phyloP scores from a whole-genome alignment of 2,329 filamentous ascomycete genomes.

The Sporothrix curviconia region DNA sequence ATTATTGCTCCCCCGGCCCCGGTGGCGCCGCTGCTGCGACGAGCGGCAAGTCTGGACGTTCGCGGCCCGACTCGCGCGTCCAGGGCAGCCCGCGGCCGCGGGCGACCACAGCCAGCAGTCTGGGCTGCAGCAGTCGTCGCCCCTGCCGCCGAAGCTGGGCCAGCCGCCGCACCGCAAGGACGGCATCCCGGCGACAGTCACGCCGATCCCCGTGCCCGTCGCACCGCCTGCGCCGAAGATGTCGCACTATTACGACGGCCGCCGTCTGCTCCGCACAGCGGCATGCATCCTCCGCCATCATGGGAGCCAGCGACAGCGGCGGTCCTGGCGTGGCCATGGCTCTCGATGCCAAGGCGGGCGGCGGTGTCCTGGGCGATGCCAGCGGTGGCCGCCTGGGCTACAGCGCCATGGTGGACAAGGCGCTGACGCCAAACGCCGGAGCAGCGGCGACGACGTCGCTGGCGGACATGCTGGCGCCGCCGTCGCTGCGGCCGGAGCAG shows the following conservation, averaged over 20 bases:
- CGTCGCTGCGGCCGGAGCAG: slow-evolving; percentile 47
- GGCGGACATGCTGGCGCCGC: slow-evolving; percentile 50
- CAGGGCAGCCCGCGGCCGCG: slow-evolving; percentile 20
- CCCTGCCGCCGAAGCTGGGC: slow-evolving; percentile 2
- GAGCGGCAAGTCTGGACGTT: slow-evolving; percentile 41
- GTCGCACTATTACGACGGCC: slow-evolving; percentile 8
- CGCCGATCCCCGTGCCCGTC: slow-evolving; percentile 15
- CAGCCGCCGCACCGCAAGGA: slow-evolving; percentile 8
- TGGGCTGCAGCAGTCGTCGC: not conserved
- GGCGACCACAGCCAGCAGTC: not conserved
- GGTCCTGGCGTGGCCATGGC: no score
- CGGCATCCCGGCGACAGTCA: not conserved
- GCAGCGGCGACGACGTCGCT: slow-evolving; percentile 32
- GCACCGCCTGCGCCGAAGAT: slow-evolving; percentile 25
- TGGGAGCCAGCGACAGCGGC: no score
- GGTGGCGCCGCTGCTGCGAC: not conserved
- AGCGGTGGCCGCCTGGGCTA: slow-evolving; percentile 1
- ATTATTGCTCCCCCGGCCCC: slow-evolving; percentile 42
- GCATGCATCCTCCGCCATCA: slow-evolving; percentile 13
- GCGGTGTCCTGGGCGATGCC: not conserved
- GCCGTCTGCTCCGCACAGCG: slow-evolving; percentile 18
- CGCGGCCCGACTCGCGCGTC: slow-evolving; percentile 49
- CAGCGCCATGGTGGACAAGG: slow-evolving; percentile 8
- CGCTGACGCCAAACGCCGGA: not conserved
- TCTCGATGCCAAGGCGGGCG: not conserved